Conservation (phyloP, 2,329 filamentous ascomycete species). For the Curvularia spicifera region DNA sequence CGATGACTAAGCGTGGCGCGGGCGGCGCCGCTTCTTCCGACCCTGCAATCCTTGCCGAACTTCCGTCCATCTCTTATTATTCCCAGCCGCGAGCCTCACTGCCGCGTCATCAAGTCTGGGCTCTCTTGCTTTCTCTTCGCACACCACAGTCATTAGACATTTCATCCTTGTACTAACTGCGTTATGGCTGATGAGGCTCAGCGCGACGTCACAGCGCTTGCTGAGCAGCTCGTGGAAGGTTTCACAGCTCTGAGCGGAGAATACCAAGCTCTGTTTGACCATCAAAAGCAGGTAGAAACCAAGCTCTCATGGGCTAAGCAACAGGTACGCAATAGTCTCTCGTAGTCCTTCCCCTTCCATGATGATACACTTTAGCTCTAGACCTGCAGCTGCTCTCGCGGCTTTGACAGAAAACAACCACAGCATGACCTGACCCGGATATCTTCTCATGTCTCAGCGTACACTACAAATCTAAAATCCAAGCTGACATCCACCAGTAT, state of each 20-base stretch:
- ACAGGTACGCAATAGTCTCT: slow-evolving; percentile 50
- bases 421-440: slow-evolving; percentile 50
- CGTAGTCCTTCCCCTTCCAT: slow-evolving; percentile 32
- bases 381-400: slow-evolving; percentile 56
- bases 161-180: slow-evolving; percentile 18
- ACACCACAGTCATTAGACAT: slow-evolving; percentile 1
- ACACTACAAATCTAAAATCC: neutral
- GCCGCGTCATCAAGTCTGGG: slow-evolving; percentile 35
- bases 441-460: slow-evolving; percentile 9
- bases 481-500: slow-evolving; percentile 44
- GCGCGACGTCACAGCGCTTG: slow-evolving; percentile 40
- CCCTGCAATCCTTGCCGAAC: slow-evolving; percentile 23
- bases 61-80: slow-evolving; percentile 22
- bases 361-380: slow-evolving; percentile 60
- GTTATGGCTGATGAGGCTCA: slow-evolving; percentile 39
- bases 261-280: slow-evolving; percentile 54
- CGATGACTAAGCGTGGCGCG: slow-evolving; percentile 24
- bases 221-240: slow-evolving; percentile 54
- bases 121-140: slow-evolving; percentile 14
- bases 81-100: slow-evolving; percentile 26
- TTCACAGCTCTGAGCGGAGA: slow-evolving; percentile 57
- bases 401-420: slow-evolving; percentile 55
- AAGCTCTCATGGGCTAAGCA: slow-evolving; percentile 57
- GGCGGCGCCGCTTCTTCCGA: slow-evolving; percentile 16
- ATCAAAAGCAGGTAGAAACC: slow-evolving; percentile 54